Evolutionary conservation across 225 moss, liverwort and hornwort genomes (phyloP).

Genomic region (Straminergon stramineum): DNA sequence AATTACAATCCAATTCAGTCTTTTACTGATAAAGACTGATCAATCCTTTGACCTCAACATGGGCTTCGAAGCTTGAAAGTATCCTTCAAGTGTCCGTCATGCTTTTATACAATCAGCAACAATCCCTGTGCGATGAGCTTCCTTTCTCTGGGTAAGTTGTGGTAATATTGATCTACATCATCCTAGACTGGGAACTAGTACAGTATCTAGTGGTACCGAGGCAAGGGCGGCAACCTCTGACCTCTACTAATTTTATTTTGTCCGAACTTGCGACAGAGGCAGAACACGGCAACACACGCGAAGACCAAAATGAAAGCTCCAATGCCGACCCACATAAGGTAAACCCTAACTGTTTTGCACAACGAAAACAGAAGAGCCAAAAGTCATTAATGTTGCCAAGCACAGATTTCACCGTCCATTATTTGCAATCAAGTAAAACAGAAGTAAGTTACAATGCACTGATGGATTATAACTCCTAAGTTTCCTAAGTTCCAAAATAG

Average conservation of each 20-base stretch:
- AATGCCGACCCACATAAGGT: slow-evolving; percentile 13
- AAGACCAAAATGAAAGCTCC: background rate
- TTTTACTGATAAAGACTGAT: background rate
- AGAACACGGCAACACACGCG: background rate
- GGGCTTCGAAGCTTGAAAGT: background rate
- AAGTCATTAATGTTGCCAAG: background rate
- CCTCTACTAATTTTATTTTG: slow-evolving; percentile 7
- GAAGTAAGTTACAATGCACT: background rate
- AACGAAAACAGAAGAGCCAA: background rate
- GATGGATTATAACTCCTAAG: background rate
- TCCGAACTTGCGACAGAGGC: slow-evolving; percentile 18
- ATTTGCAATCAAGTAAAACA: background rate
- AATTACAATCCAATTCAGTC: background rate
- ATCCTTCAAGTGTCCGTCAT: background rate
- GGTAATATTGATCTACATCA: background rate
- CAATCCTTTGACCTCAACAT: background rate
- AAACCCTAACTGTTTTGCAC: background rate
- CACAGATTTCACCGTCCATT: background rate
- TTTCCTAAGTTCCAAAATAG: too few species aligned
- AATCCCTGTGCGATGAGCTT: background rate
- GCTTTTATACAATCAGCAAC: background rate
- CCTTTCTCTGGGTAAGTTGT: background rate
- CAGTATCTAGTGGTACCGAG: slow-evolving; percentile 15
- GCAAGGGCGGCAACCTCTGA: slow-evolving; percentile 26
- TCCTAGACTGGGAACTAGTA: background rate